These are phyloP conservation scores for Trypanosoma boissoni DNA, from an alignment of 208 protist genomes.

Conservation along the genomic window DNA sequence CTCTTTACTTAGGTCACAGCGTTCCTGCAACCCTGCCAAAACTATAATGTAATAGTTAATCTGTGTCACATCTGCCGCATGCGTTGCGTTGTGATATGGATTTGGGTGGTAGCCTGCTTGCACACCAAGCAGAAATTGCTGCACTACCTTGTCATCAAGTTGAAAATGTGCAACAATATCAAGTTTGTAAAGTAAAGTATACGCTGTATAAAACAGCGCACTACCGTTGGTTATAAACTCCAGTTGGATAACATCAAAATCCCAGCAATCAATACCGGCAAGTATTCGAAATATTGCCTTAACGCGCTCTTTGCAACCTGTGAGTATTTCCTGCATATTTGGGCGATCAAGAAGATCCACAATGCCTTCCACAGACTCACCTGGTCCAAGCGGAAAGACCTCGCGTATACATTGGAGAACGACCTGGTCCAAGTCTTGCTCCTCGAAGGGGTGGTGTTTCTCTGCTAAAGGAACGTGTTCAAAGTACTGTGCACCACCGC, in stretches of 20 bases:
- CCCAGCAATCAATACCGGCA: slow-evolving; percentile 82
- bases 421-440: slow-evolving; percentile 50
- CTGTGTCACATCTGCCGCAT: slow-evolving; percentile 92
- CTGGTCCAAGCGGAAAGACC: slow-evolving; percentile 53
- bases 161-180: slow-evolving; percentile 84
- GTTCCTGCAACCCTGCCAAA: slow-evolving; percentile 58
- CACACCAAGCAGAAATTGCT: slow-evolving; percentile 81
- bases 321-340: slow-evolving; percentile 50
- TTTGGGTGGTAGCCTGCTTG: slow-evolving; percentile 89
- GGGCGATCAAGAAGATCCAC: slow-evolving; percentile 50
- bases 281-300: slow-evolving; percentile 77
- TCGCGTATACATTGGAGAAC: slow-evolving; percentile 66
- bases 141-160: slow-evolving; percentile 74
- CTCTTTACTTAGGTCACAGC: slow-evolving; percentile 76
- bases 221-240: slow-evolving; percentile 86
- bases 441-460: slow-evolving; percentile 68
- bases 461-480: slow-evolving; percentile 61
- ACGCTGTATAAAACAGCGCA: slow-evolving; percentile 87
- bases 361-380: slow-evolving; percentile 43
- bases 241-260: slow-evolving; percentile 87
- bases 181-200: slow-evolving; percentile 84
- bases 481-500: slow-evolving; percentile 84
- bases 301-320: slow-evolving; percentile 47
- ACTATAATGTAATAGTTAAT: slow-evolving; percentile 93
- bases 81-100: slow-evolving; percentile 92